Base-by-base conservation (phyloP, 805 yeast genomes). In the Wickerhamomyces kurtzmanii region DNA sequence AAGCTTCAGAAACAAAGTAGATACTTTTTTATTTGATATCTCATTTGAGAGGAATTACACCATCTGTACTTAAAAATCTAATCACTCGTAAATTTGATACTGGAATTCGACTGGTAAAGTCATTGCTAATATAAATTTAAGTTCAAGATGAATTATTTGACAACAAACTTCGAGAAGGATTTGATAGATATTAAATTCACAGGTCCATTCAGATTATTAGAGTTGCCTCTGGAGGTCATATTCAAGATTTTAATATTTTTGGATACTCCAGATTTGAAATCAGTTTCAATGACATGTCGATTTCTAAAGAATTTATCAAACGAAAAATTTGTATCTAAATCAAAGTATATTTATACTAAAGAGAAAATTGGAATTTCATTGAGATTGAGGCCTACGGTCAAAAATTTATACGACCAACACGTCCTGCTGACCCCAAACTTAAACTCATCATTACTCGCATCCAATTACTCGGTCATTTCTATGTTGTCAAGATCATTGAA, bases 151-250 rank as follows among this genome's bases (percentile, higher is more conserved):
- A 42, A 43, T 31, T 43, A 40, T 22, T 30, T 43, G 12, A 43
- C 49, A 4, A 40, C 36, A 17, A 42, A 40, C 33, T 43, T 43
- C 28, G 18, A 26, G 1, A 35, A 32, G 7, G 37, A 40, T 17
- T 19, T 32, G 4, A n/a, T n/a, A n/a, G 16, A 31, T 5, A 23
- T 15, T 2, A 22, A 29, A 13, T 39, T 38, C 28, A 24, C 31
- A 4, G 44, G 32, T 3, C 30, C 34, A 3, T 43, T 43, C 28
- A 29, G 40, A 20, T 26, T 43, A n/a, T 15, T 39, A n/a, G 44
- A 43, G 13, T 27, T 43, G 11, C 49, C 49, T 5, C 23, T 43
- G 18, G 49, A 43, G 28, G 23, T 43, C 4, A 29, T 43, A n/a
- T 30, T 38, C 31, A 42, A 42, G 17, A 32, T 40, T 8, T 21